Evolutionary conservation across 176 grass and related monocot species (phyloP).

Genomic region (Cocos nucifera): DNA sequence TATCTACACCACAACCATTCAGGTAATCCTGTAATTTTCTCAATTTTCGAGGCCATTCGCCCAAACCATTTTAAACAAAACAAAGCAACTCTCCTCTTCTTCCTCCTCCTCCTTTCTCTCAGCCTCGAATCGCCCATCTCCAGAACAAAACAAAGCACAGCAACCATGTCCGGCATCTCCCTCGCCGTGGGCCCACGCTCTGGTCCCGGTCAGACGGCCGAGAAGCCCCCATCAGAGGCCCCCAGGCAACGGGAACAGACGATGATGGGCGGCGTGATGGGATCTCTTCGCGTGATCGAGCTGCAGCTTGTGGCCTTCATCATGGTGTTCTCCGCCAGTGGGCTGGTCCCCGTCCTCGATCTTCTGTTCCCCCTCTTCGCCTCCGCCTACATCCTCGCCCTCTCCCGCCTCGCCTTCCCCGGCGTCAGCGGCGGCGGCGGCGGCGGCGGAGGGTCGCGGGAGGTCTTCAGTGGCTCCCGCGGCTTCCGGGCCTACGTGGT

Average conservation of each 20-base stretch:
- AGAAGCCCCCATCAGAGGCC: slow-evolving; percentile 8
- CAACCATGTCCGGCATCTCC: slow-evolving; percentile 51
- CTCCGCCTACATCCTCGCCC: not conserved
- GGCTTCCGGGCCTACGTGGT: slow-evolving; percentile 62
- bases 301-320: slow-evolving; percentile 92
- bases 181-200: slow-evolving; percentile 45
- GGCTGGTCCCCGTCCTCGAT: slow-evolving; percentile 43
- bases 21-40: no score
- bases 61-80: no score
- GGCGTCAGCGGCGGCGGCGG: slow-evolving; percentile 31
- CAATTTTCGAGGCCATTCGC: no score
- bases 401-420: slow-evolving; percentile 69
- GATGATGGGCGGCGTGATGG: slow-evolving; percentile 53
- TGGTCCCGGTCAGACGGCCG: slow-evolving; percentile 25
- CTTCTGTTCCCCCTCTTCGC: no score
- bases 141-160: no score
- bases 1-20: no score
- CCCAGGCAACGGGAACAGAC: slow-evolving; percentile 13
- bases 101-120: no score
- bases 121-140: no score
- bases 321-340: slow-evolving; percentile 92
- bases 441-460: slow-evolving; percentile 13
- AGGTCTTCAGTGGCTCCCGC: slow-evolving; percentile 42
- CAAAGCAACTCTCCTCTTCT: no score
- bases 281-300: slow-evolving; percentile 82